Percentiles rank a stretch among this genome's conserved stretches.
Evolutionary conservation across 2,329 filamentous ascomycete genomes (phyloP).

Genomic region (Alternaria infectoria): DNA sequence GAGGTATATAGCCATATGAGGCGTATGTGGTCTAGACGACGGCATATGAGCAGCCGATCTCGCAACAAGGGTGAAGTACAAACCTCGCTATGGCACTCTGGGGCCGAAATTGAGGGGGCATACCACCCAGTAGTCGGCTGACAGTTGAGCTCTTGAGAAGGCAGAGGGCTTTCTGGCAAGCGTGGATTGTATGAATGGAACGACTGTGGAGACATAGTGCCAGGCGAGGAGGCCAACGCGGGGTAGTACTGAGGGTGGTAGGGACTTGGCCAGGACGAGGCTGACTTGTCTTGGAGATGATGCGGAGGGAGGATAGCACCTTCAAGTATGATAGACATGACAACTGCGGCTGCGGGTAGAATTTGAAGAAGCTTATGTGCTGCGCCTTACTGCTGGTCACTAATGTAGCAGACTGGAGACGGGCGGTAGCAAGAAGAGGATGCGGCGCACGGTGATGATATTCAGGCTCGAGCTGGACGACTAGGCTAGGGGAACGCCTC

Average conservation of each 20-base stretch:
- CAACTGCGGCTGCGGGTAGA: slow-evolving; percentile 17
- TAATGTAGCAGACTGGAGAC: slow-evolving; percentile 16
- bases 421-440: slow-evolving; percentile 11
- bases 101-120: slow-evolving; percentile 35
- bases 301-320: slow-evolving; percentile 44
- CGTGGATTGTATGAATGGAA: slow-evolving; percentile 38
- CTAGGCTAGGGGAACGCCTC: slow-evolving; percentile 22
- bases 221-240: slow-evolving; percentile 35
- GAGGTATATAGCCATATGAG: slow-evolving; percentile 41
- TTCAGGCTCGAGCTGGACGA: slow-evolving; percentile 17
- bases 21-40: slow-evolving; percentile 31
- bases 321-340: slow-evolving; percentile 46
- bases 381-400: slow-evolving; percentile 20
- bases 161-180: slow-evolving; percentile 34
- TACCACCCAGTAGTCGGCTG: slow-evolving; percentile 41
- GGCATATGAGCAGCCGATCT: slow-evolving; percentile 14
- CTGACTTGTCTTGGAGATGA: slow-evolving; percentile 34
- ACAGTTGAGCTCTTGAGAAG: slow-evolving; percentile 31
- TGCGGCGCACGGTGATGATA: slow-evolving; percentile 12
- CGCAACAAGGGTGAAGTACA: slow-evolving; percentile 20
- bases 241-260: slow-evolving; percentile 35
- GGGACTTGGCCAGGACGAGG: slow-evolving; percentile 35
- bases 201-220: slow-evolving; percentile 43
- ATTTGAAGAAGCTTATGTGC: slow-evolving; percentile 16
- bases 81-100: slow-evolving; percentile 38